Evolutionary conservation across 179 eudicot genomes (phyloP).

Genomic region (Silene vulgaris): DNA sequence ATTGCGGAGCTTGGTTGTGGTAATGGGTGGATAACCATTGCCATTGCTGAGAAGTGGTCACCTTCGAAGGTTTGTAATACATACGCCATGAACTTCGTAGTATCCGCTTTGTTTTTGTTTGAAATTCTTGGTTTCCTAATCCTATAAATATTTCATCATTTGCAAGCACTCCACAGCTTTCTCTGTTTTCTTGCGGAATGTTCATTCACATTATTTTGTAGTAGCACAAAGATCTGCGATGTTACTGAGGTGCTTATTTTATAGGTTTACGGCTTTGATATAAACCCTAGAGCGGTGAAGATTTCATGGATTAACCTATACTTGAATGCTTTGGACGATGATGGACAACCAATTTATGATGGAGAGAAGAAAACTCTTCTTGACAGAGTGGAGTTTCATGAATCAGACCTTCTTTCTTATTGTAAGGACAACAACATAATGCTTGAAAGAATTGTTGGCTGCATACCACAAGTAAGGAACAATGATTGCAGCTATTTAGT

Average conservation of each 20-base stretch:
- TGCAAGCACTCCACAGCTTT: not conserved
- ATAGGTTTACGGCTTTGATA: slow-evolving; percentile 96
- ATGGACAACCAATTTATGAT: slow-evolving; percentile 76
- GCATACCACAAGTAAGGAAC: slow-evolving; percentile 88
- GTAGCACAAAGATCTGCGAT: not conserved
- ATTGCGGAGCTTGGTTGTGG: slow-evolving; percentile 99
- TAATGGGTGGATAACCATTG: slow-evolving; percentile 98
- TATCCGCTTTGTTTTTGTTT: not conserved
- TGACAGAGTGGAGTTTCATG: slow-evolving; percentile 91
- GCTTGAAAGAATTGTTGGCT: slow-evolving; percentile 96
- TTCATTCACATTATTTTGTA: not conserved
- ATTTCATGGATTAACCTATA: slow-evolving; percentile 93
- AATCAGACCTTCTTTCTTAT: slow-evolving; percentile 84
- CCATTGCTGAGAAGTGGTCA: slow-evolving; percentile 93
- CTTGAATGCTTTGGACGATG: slow-evolving; percentile 87
- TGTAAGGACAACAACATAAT: slow-evolving; percentile 73
- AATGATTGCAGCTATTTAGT: not conserved
- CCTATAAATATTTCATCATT: not conserved
- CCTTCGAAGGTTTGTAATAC: slow-evolving; percentile 64
- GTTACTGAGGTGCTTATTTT: slow-evolving; percentile 17
- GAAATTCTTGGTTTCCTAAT: not conserved
- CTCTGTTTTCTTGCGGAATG: not conserved
- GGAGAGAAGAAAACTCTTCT: slow-evolving; percentile 78
- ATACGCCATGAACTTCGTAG: not conserved
- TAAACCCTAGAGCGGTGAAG: slow-evolving; percentile 93